Base-by-base conservation (phyloP, 1,284 basidiomycete species). In the Schizophyllum amplum region DNA sequence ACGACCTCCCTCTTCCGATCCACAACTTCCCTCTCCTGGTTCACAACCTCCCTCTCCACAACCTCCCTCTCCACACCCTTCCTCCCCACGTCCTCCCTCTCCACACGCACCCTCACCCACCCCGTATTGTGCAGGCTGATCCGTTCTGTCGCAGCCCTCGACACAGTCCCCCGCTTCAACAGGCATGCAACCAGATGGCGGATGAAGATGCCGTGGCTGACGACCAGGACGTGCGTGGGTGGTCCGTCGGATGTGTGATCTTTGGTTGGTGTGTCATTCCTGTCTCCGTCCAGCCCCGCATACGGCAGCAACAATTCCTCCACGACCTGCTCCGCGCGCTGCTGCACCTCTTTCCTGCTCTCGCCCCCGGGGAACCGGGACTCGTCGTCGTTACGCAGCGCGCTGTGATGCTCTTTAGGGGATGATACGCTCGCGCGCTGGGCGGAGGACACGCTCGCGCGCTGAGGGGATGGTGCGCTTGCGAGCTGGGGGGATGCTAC, bases 121-220 rank as follows among this genome's bases (percentile, higher is more conserved):
- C 76, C 88, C 0, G 88, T 90, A 60, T 91, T 91, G 60, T 69
- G 64, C 64, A 90, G 71, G 11, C 85, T 84, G 56, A 72, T 71
- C 60, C 79, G 81, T 46, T 76, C 69, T 51, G 69, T 63, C 6
- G 63, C 54, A 5, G 33, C 55, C 21, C 59, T 55, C 49, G 62
- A 55, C 17, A 51, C 47, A 5, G 58, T 61, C 15, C 54, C 67
- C 59, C 76, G 72, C 61, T 68, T 73, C 55, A 82, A 62, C 52
- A 89, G 65, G 21, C 76, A 77, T 22, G 74, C 71, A 11, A 87
- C 66, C 21, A 86, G 68, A 68, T 91, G 87, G 54, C 78, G 77
- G 47, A 94, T 86, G 67, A 84, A 87, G 47, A 92, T 69, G 0
- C 92, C 90, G 67, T 94, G 91, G 68, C 90, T 91, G 26, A 92